Base-by-base conservation (phyloP, 306 rosid species). In the Dalbergia cochinchinensis region DNA sequence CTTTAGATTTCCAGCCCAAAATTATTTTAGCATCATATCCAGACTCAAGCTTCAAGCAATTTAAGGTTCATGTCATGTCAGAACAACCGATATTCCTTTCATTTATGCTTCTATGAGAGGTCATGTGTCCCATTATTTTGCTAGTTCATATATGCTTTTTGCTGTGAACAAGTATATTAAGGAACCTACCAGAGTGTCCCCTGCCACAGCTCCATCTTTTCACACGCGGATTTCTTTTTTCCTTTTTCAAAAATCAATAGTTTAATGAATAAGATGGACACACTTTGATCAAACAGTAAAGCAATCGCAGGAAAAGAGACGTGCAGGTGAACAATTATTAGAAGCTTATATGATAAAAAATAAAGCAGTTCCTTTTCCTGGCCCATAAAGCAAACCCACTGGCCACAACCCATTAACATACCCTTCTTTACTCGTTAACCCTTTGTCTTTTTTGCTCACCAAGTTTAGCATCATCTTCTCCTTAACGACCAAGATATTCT, bases 381-480 rank as follows among this genome's bases (percentile, higher is more conserved):
- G 78, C 69, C 76, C 81, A 83, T 62, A 94, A 92, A 90, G 97
- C 87, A 90, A 76, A 74, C 69, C 91, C 93, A 20, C 78, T 76
- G 7, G 59, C 26, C 71, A 74, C 87, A 80, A 50, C 55, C 78
- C 51, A n/a, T 9, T 35, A 72, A 86, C 88, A 91, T 94, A 87
- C 97, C 94, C 92, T 94, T 85, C 97, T 86, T 83, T 88, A n/a
- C 83, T 50, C 71, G 83, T 61, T 62, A 88, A 73, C 82, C 81
- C 82, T 37, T 61, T 80, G 79, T 84, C 96, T 77, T 85, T 92
- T 45, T 82, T 85, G 82, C 70, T 64, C 88, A 20, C 83, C 83
- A 94, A 87, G 97, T 89, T 94, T 92, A 39, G 97, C 92, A 92
- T 91, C 93, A 61, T 42, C 54, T 60, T 72, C 93, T 83, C 87